These are phyloP conservation scores for Trichoderma polysporum DNA, from an alignment of 2,329 filamentous ascomycete species.

Conservation along the genomic window DNA sequence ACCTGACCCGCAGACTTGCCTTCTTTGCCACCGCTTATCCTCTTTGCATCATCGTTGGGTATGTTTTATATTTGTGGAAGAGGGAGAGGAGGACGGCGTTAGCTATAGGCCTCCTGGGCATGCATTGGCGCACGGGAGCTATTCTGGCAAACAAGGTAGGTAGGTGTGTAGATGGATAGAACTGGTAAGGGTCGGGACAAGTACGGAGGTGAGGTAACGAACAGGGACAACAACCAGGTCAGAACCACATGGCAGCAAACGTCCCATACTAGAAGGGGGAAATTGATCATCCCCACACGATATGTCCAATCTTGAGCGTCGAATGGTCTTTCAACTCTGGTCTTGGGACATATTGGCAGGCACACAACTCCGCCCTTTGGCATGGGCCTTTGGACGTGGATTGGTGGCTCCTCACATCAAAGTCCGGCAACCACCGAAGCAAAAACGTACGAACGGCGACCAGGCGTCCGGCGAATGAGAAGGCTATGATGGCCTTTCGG, in stretches of 20 bases:
- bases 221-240: neutral
- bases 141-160: conserved; percentile 15
- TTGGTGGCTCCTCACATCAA: conserved; percentile 10
- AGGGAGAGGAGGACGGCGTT: neutral
- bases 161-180: neutral
- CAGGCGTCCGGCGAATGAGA: conserved; percentile 21
- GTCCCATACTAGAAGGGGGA: conserved; percentile 2
- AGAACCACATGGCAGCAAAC: conserved; percentile 16
- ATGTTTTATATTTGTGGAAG: conserved; percentile 19
- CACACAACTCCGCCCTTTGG: conserved; percentile 17
- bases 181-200: conserved; percentile 12
- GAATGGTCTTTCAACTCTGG: neutral
- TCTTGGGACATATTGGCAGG: conserved; percentile 3
- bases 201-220: conserved; percentile 10
- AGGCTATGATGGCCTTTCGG: conserved; percentile 15
- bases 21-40: conserved; percentile 21
- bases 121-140: conserved; percentile 9
- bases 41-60: conserved; percentile 15
- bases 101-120: conserved; percentile 20
- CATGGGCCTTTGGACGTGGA: conserved; percentile 6
- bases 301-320: conserved; percentile 17
- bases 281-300: conserved; percentile 16
- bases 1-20: conserved; percentile 6
- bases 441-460: conserved; percentile 6
- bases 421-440: conserved; percentile 18